Conservation (phyloP, 225 moss, liverwort and hornwort species). For the Bryoerythrophyllum caledonicum region DNA sequence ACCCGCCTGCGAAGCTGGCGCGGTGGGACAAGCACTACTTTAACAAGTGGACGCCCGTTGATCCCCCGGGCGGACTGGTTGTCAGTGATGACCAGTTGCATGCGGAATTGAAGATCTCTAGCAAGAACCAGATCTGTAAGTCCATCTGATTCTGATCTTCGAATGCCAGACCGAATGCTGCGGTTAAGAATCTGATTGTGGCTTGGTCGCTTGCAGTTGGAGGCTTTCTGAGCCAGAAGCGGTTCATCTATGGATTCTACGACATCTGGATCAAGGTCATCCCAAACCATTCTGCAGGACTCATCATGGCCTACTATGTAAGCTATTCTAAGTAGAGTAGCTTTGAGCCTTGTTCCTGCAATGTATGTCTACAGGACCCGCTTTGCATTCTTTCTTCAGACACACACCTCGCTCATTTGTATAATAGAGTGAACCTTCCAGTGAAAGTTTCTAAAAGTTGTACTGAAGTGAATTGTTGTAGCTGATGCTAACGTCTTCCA, state of each 20-base stretch:
- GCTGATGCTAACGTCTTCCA: background rate
- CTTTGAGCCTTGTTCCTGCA: background rate
- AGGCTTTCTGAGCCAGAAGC: constrained; percentile 41
- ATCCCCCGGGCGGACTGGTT: constrained; percentile 28
- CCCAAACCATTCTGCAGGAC: constrained; percentile 58
- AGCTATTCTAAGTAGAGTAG: constrained; percentile 7
- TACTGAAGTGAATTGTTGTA: background rate
- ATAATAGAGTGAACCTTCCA: no score
- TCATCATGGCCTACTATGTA: constrained; percentile 67
- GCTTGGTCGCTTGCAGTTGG: constrained; percentile 30
- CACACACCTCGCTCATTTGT: no score
- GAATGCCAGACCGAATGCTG: no score
- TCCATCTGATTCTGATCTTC: background rate
- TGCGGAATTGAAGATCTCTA: constrained; percentile 36
- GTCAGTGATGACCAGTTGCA: constrained; percentile 11
- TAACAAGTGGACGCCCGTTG: constrained; percentile 36
- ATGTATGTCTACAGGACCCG: background rate
- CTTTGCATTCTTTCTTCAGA: no score
- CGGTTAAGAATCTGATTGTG: background rate
- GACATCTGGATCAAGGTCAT: constrained; percentile 64
- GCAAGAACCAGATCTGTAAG: constrained; percentile 4
- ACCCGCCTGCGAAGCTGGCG: background rate
- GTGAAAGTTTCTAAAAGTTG: no score
- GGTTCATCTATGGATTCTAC: constrained; percentile 59
- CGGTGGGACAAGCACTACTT: constrained; percentile 26